These are phyloP conservation scores for Atkinsonella hypoxylon DNA, from an alignment of 2,329 filamentous ascomycete species.

Conservation along the genomic window DNA sequence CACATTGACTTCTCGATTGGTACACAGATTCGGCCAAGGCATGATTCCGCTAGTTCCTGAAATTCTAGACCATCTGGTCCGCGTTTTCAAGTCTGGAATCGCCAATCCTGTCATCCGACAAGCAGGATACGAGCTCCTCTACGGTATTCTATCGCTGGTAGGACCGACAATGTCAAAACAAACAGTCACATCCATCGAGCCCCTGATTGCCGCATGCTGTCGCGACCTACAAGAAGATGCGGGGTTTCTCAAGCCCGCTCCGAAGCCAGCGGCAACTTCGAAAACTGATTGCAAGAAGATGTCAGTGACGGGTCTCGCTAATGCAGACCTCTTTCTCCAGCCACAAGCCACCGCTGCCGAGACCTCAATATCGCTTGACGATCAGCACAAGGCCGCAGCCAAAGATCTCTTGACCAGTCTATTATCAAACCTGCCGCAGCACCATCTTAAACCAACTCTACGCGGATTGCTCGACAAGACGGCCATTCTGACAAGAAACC, in stretches of 20 bases:
- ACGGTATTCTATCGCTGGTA: slow-evolving; percentile 44
- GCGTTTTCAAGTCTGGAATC: slow-evolving; percentile 53
- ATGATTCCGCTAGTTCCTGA: slow-evolving; percentile 49
- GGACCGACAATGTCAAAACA: slow-evolving; percentile 57
- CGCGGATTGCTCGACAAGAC: slow-evolving; percentile 71
- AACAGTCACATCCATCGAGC: slow-evolving; percentile 48
- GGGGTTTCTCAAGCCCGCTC: slow-evolving; percentile 31
- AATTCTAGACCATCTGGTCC: slow-evolving; percentile 58
- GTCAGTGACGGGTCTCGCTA: slow-evolving; percentile 28
- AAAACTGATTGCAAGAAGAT: slow-evolving; percentile 17
- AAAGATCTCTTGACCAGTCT: slow-evolving; percentile 48
- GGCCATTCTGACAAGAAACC: slow-evolving; percentile 58
- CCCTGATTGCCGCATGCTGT: slow-evolving; percentile 57
- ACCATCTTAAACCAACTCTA: slow-evolving; percentile 55
- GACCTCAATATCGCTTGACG: slow-evolving; percentile 23
- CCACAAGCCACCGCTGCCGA: slow-evolving; percentile 21
- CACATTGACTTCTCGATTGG: slow-evolving; percentile 44
- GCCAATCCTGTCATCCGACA: slow-evolving; percentile 42
- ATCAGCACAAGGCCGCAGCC: slow-evolving; percentile 44
- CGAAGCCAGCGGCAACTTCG: slow-evolving; percentile 19
- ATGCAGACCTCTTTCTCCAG: slow-evolving; percentile 61
- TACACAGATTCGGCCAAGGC: slow-evolving; percentile 44
- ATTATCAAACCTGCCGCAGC: slow-evolving; percentile 51
- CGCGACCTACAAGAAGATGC: slow-evolving; percentile 53
- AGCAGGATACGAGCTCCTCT: slow-evolving; percentile 47